Evolutionary conservation across 208 protist species (phyloP).

Genomic region (Leishmania turanica): DNA sequence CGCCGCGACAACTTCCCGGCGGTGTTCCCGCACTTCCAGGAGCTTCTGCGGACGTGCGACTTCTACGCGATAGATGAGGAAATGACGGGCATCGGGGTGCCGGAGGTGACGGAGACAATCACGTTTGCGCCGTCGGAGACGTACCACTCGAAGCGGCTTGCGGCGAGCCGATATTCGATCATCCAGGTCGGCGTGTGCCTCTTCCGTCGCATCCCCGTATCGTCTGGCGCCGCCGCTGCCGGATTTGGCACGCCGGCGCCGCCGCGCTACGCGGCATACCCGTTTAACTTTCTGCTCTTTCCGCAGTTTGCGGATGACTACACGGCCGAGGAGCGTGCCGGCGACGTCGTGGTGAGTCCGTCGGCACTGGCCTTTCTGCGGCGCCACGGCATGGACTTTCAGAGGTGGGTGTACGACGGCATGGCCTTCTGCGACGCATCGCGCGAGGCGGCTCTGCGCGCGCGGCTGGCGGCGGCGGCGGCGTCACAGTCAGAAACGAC

Average conservation of each 20-base stretch:
- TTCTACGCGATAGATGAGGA: constrained; percentile 90
- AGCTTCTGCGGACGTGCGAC: constrained; percentile 66
- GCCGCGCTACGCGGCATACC: constrained; percentile 44
- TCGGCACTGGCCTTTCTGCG: no score
- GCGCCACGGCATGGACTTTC: no score
- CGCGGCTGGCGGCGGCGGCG: no score
- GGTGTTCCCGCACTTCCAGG: constrained; percentile 64
- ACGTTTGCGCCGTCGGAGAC: constrained; percentile 59
- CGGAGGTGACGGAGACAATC: constrained; percentile 59
- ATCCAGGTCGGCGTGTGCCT: constrained; percentile 88
- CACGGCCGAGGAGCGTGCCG: constrained; percentile 19
- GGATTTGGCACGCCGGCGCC: neutral
- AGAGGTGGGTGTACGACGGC: no score
- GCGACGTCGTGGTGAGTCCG: no score
- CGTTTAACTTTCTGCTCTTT: constrained; percentile 85
- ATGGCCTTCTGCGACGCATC: no score
- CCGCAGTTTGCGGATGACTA: constrained; percentile 56
- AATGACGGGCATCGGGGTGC: constrained; percentile 82
- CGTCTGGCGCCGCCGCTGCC: constrained; percentile 6
- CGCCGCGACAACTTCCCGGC: constrained; percentile 67
- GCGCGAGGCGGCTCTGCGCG: no score
- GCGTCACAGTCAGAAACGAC: no score
- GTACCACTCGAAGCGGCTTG: constrained; percentile 67
- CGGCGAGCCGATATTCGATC: constrained; percentile 69
- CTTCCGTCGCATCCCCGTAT: constrained; percentile 47